Evolutionary conservation across 192 early-diverging fungal genomes (phyloP).

Genomic region (Coemansia sp.): DNA sequence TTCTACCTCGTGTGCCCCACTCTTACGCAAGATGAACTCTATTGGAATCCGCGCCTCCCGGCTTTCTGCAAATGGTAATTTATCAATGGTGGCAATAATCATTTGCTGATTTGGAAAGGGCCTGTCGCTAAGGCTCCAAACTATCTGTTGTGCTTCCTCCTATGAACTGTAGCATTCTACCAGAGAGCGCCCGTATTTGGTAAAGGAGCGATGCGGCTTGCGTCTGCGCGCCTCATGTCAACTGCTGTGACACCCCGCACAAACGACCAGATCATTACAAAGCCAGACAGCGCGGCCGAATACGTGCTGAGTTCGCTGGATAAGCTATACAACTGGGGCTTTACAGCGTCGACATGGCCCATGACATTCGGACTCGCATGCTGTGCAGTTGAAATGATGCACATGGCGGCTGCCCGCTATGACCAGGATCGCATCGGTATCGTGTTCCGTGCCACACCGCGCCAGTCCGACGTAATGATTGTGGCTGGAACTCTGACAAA

Average conservation of each 20-base stretch:
- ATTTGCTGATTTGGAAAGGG: not conserved
- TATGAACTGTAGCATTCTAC: not conserved
- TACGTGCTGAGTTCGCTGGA: slow-evolving; percentile 89
- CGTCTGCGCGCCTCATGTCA: slow-evolving; percentile 31
- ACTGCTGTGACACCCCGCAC: slow-evolving; percentile 51
- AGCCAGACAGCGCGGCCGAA: slow-evolving; percentile 60
- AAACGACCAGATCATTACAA: slow-evolving; percentile 51
- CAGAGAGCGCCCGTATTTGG: not conserved
- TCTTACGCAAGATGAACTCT: slow-evolving; percentile 22
- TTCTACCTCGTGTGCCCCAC: not conserved
- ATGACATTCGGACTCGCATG: slow-evolving; percentile 92
- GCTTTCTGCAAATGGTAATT: slow-evolving; percentile 2
- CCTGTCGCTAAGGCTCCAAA: not conserved
- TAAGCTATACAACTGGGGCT: slow-evolving; percentile 90
- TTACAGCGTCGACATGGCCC: slow-evolving; percentile 90
- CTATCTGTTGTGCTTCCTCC: not conserved
- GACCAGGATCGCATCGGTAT: slow-evolving; percentile 98
- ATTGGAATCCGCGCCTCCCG: slow-evolving; percentile 37
- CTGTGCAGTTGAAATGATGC: slow-evolving; percentile 99
- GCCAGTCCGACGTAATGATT: slow-evolving; percentile 99
- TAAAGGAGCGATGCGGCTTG: slow-evolving; percentile 7
- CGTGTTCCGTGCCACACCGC: slow-evolving; percentile 94
- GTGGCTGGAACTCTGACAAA: slow-evolving; percentile 98
- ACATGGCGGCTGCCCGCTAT: slow-evolving; percentile 94
- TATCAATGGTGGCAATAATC: not conserved